Base-by-base conservation (phyloP, 2,329 filamentous ascomycete species). In the Stachybotrys elegans region DNA sequence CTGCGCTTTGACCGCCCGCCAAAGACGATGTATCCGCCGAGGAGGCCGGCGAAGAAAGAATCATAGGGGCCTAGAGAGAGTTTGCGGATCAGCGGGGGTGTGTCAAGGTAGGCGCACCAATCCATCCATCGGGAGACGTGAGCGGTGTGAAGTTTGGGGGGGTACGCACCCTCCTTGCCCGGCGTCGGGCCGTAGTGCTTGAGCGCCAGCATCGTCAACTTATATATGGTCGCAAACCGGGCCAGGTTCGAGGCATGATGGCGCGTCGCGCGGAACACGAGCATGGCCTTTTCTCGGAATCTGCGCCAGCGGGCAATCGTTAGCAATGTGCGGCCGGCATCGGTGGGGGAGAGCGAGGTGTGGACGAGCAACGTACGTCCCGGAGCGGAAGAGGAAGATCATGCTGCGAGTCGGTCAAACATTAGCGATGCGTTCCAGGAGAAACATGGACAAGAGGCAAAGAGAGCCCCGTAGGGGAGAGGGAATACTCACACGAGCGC, bases 371-470 rank as follows among this genome's bases (percentile, higher is more conserved):
- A 75, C 80, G 58, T 77, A 88, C 77, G 86, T 86, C 70, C 92
- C 93, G 9, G 86, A 89, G 55, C 93, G 88, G 74, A 98, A 98
- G 54, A 98, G 81, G 56, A 97, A 86, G 54, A 96, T 89, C 92
- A 98, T 98, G 42, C 86, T 90, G 56, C 20, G 20, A 17, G 22
- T 14, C n/a, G n/a, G 22, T 3, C 29, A 29, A 22, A 31, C 31
- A 40, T 17, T 40, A 40, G 25, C 32, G 47, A 27, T 4, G 14
- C 11, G 31, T 5, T 14, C n/a, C 4, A 4, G 23, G 5, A 6
- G 34, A 36, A 7, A 7, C 17, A 41, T 23, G 13, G 23, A 6
- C n/a, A n/a, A n/a, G n/a, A n/a, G n/a, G n/a, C n/a, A n/a, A n/a
- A 14, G 32, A 20, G 13, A 5, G 11, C 22, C 22, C 4, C 23